These are phyloP conservation scores for Calonectria ilicicola DNA, from an alignment of 2,329 filamentous ascomycete genomes.

Conservation along the genomic window DNA sequence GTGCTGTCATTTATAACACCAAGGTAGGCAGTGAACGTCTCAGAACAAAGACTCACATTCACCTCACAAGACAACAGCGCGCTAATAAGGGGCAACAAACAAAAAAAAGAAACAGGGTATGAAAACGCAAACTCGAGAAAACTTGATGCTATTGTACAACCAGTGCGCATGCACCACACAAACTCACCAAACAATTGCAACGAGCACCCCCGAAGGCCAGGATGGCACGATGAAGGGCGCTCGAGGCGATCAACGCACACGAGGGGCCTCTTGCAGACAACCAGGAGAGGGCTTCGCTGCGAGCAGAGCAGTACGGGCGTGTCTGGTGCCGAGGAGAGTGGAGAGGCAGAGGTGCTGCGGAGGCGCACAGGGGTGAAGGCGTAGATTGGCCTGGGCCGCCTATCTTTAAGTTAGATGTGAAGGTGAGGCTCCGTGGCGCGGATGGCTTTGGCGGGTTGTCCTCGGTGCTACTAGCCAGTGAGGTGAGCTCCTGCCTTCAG, in stretches of 20 bases:
- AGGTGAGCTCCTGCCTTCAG: constrained; percentile 3
- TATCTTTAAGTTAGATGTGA: constrained; percentile 29
- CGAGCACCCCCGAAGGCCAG: neutral
- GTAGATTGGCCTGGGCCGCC: constrained; percentile 20
- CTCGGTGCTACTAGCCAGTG: constrained; percentile 17
- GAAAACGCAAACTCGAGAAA: neutral
- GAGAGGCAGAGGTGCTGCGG: constrained; percentile 9
- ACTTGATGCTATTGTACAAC: neutral
- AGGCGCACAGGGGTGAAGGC: constrained; percentile 15
- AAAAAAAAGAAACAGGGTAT: neutral
- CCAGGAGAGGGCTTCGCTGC: neutral
- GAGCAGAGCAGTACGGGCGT: neutral
- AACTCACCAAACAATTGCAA: constrained; percentile 19
- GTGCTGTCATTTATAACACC: neutral
- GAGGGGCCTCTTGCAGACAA: neutral
- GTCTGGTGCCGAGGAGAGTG: neutral
- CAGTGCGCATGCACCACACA: neutral
- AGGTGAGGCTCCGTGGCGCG: constrained; percentile 29
- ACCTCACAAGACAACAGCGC: neutral
- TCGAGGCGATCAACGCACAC: constrained; percentile 19
- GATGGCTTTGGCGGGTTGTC: constrained; percentile 22
- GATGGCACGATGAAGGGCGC: constrained; percentile 22
- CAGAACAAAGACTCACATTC: neutral
- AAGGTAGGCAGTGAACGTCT: neutral
- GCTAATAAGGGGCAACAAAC: neutral